A percentile compares a stretch with the other conserved stretches of the same genome.
Conservation (phyloP, 192 early-diverging fungal species). For the Martensiomyces pterosporus region DNA sequence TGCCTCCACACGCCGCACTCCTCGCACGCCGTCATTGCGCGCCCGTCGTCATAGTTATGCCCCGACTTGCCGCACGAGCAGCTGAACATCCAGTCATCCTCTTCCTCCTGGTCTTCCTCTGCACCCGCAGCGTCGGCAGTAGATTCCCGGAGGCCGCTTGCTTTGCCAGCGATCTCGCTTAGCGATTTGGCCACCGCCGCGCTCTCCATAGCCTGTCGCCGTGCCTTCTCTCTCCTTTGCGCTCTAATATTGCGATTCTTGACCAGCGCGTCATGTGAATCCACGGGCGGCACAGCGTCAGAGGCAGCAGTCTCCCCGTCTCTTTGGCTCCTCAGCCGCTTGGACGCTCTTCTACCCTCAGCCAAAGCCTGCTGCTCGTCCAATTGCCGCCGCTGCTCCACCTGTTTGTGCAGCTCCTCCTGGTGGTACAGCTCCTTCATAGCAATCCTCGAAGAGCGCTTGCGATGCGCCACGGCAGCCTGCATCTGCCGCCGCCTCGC, state of each 20-base stretch:
- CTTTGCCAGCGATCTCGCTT: background rate
- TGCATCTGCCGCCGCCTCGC: conserved; percentile 5
- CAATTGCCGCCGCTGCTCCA: too few relatives aligned
- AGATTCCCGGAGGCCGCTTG: too few relatives aligned
- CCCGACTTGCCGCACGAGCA: conserved; percentile 29
- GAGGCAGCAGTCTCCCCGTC: too few relatives aligned
- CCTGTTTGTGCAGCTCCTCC: background rate
- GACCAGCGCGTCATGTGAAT: too few relatives aligned
- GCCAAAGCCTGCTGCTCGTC: too few relatives aligned
- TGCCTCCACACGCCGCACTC: conserved; percentile 27
- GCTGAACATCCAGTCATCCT: conserved; percentile 35
- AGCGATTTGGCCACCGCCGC: background rate
- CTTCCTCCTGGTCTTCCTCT: background rate
- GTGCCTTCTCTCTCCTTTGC: background rate
- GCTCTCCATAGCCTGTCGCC: background rate
- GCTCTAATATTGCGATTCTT: background rate
- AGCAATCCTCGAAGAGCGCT: conserved; percentile 18
- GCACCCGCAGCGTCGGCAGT: conserved; percentile 2
- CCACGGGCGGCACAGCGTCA: too few relatives aligned
- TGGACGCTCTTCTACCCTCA: too few relatives aligned
- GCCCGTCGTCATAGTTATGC: conserved; percentile 36
- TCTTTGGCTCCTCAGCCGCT: too few relatives aligned
- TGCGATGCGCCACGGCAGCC: conserved; percentile 5
- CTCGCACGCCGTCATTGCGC: conserved; percentile 40
- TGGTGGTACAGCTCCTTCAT: conserved; percentile 4